Evolutionary conservation across 2,329 filamentous ascomycete species (phyloP).

Genomic region (Colletotrichum sp.): DNA sequence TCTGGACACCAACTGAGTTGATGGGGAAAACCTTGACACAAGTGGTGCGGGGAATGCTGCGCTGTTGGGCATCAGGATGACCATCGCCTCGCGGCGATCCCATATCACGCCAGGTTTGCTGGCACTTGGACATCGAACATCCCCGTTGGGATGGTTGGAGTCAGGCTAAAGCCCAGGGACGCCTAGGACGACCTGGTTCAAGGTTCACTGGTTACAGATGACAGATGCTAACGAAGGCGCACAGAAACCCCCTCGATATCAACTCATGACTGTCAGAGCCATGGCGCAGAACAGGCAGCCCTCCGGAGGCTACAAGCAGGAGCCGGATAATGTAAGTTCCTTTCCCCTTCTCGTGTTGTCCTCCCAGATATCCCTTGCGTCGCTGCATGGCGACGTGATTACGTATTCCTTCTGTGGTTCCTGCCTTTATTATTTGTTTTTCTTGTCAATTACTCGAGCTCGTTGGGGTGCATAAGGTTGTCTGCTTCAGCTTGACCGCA

Average conservation of each 20-base stretch:
- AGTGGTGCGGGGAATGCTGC: conserved; percentile 5
- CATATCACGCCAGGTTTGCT: conserved; percentile 1
- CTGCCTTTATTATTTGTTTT: not conserved
- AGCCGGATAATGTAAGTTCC: conserved; percentile 33
- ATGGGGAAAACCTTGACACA: conserved; percentile 6
- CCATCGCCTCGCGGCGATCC: not conserved
- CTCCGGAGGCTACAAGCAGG: conserved; percentile 31
- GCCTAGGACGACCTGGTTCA: conserved; percentile 17
- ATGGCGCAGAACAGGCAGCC: conserved; percentile 26
- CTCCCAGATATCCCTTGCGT: not conserved
- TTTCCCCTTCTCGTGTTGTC: conserved; percentile 2
- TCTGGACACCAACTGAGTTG: not conserved
- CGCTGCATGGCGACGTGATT: not conserved
- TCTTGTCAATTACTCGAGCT: not conserved
- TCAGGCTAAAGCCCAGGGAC: not conserved
- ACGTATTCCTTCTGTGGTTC: not conserved
- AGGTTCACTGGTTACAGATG: conserved; percentile 21
- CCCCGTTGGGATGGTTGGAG: conserved; percentile 15
- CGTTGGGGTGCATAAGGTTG: conserved; percentile 7
- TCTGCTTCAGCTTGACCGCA: conserved; percentile 8
- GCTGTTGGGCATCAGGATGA: conserved; percentile 5
- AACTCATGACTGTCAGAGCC: conserved; percentile 25
- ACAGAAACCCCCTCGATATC: conserved; percentile 15
- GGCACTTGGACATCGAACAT: conserved; percentile 14
- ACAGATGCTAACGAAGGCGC: conserved; percentile 23